phyloP scores from a whole-genome alignment of 768 basidiomycete genomes.

The Termitomyces sp. region DNA sequence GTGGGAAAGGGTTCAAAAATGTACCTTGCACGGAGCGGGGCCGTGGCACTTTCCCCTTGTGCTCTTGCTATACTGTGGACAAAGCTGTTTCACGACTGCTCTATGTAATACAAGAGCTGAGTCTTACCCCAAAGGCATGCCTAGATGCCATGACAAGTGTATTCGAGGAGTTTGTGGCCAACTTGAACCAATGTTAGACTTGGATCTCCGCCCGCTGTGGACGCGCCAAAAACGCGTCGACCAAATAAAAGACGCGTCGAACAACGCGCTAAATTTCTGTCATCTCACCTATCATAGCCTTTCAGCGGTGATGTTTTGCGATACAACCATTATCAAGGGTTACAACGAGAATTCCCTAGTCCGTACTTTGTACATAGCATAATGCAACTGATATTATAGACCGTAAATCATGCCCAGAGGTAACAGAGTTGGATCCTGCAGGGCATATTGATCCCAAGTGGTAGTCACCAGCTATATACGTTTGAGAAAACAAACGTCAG shows the following conservation, averaged over 20 bases:
- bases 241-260: conserved; percentile 33
- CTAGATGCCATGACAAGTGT: conserved; percentile 6
- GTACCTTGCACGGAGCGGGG: conserved; percentile 51
- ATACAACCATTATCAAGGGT: not conserved
- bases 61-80: conserved; percentile 66
- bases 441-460: conserved; percentile 44
- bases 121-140: conserved; percentile 18
- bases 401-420: conserved; percentile 53
- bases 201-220: not conserved
- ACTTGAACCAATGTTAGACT: not conserved
- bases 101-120: not conserved
- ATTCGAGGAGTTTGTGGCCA: not conserved
- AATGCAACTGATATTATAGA: not conserved
- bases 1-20: not conserved
- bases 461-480: conserved; percentile 49
- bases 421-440: conserved; percentile 51
- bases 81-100: not conserved
- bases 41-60: conserved; percentile 68
- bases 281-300: too few species aligned
- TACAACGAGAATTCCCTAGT: not conserved
- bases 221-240: conserved; percentile 14
- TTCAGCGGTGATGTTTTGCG: not conserved
- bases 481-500: not conserved
- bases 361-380: not conserved
- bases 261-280: not conserved